Conservation (phyloP, 2,329 filamentous ascomycete species). For the Calonectria ilicicola region DNA sequence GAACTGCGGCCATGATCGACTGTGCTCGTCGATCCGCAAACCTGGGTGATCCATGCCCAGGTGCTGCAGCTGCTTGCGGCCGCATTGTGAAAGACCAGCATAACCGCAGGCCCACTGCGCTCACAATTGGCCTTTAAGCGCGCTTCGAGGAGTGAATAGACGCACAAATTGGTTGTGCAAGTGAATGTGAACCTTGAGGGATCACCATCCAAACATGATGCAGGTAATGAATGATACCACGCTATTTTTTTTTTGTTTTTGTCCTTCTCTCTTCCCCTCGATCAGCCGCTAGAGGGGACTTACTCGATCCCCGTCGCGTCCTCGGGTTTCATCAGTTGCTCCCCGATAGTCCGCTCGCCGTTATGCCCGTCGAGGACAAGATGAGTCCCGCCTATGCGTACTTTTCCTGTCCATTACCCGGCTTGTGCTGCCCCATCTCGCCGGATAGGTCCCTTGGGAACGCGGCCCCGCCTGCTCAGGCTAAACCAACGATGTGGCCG, state of each 20-base stretch:
- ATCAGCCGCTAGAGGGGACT: neutral
- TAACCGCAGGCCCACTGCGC: constrained; percentile 8
- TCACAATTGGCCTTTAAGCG: neutral
- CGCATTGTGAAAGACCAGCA: constrained; percentile 1
- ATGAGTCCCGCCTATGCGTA: neutral
- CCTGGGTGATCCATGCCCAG: constrained; percentile 6
- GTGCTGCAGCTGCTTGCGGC: neutral
- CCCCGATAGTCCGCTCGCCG: neutral
- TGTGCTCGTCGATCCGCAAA: constrained; percentile 3
- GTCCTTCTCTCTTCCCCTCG: no score
- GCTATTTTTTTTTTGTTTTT: neutral
- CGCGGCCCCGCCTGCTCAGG: neutral
- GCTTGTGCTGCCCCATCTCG: neutral
- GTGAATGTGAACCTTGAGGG: constrained; percentile 6
- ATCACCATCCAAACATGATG: no score
- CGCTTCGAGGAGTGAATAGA: neutral
- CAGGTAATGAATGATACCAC: neutral
- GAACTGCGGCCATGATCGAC: constrained; percentile 10
- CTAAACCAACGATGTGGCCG: constrained; percentile 2
- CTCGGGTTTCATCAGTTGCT: neutral
- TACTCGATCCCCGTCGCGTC: neutral
- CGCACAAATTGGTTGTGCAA: constrained; percentile 10
- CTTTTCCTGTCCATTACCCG: neutral
- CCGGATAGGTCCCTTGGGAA: constrained; percentile 21
- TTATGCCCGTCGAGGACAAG: neutral